Percentiles rank a stretch among this genome's conserved stretches.
phyloP scores from a whole-genome alignment of 805 yeast genomes.

The Clavispora asparagi region DNA sequence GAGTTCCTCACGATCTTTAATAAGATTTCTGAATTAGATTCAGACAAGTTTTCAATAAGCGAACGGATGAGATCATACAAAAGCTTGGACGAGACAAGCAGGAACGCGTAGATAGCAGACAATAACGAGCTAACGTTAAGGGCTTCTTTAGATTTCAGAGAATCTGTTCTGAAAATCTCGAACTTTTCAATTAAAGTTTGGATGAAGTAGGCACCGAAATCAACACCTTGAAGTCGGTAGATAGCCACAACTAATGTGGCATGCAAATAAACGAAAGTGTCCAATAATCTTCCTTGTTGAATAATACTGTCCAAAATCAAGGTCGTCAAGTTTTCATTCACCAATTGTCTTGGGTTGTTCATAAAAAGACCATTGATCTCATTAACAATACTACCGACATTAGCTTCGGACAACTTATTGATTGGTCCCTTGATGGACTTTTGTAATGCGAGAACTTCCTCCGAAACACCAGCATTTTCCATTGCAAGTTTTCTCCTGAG shows the following conservation, averaged over 20 bases:
- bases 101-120: conserved; percentile 72
- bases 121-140: conserved; percentile 69
- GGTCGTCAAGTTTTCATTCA: conserved; percentile 62
- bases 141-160: conserved; percentile 39
- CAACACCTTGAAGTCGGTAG: conserved; percentile 76
- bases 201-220: conserved; percentile 81
- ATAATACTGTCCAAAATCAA: conserved; percentile 61
- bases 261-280: conserved; percentile 73
- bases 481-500: conserved; percentile 51
- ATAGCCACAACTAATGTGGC: conserved; percentile 73
- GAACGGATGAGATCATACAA: conserved; percentile 68
- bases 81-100: conserved; percentile 65
- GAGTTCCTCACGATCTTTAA: conserved; percentile 66
- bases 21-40: conserved; percentile 70
- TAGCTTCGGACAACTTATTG: conserved; percentile 87
- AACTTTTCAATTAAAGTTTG: conserved; percentile 76
- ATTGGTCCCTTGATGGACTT: conserved; percentile 75
- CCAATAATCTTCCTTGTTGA: conserved; percentile 61
- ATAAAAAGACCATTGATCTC: conserved; percentile 62
- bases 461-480: conserved; percentile 30
- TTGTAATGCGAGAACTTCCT: conserved; percentile 44
- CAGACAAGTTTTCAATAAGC: conserved; percentile 54
- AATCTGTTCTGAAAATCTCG: conserved; percentile 35
- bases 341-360: conserved; percentile 71
- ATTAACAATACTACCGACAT: conserved; percentile 61